Evolutionary conservation across 805 yeast genomes (phyloP).

Genomic region (Ogataea siamensis): DNA sequence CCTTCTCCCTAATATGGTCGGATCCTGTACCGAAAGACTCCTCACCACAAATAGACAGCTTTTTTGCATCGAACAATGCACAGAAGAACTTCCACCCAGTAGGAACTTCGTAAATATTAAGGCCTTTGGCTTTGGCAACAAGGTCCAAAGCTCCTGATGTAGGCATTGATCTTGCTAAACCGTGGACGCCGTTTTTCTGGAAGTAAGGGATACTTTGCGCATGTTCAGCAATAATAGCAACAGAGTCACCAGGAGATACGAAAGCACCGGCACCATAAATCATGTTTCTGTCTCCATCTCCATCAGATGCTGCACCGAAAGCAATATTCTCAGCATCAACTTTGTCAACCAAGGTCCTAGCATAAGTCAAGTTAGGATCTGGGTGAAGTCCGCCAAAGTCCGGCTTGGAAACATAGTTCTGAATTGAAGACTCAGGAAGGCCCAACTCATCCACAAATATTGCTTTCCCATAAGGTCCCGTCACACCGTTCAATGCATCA

Average conservation of each 20-base stretch:
- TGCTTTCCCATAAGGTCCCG: slow-evolving; percentile 92
- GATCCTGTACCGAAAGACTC: slow-evolving; percentile 98
- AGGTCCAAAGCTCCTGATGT: slow-evolving; percentile 91
- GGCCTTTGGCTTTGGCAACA: slow-evolving; percentile 76
- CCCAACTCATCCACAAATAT: slow-evolving; percentile 85
- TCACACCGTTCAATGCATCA: slow-evolving; percentile 91
- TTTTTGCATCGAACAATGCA: slow-evolving; percentile 88
- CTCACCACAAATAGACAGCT: slow-evolving; percentile 95
- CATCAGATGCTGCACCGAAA: slow-evolving; percentile 98
- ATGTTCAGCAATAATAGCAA: slow-evolving; percentile 94
- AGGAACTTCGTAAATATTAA: slow-evolving; percentile 89
- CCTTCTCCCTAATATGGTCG: slow-evolving; percentile 95
- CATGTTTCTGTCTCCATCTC: slow-evolving; percentile 99
- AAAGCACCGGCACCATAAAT: slow-evolving; percentile 93
- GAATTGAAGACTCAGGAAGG: slow-evolving; percentile 64
- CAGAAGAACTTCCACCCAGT: slow-evolving; percentile 99
- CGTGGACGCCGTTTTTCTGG: slow-evolving; percentile 77
- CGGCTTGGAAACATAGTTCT: slow-evolving; percentile 74
- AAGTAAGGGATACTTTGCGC: slow-evolving; percentile 91
- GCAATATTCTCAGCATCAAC: slow-evolving; percentile 83
- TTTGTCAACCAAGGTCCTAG: slow-evolving; percentile 75
- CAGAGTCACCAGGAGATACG: slow-evolving; percentile 98
- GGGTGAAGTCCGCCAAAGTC: slow-evolving; percentile 99
- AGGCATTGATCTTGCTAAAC: slow-evolving; percentile 97
- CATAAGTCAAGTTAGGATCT: slow-evolving; percentile 95